Evolutionary conservation across 306 rosid genomes (phyloP).

Genomic region (Vigna hirtella): DNA sequence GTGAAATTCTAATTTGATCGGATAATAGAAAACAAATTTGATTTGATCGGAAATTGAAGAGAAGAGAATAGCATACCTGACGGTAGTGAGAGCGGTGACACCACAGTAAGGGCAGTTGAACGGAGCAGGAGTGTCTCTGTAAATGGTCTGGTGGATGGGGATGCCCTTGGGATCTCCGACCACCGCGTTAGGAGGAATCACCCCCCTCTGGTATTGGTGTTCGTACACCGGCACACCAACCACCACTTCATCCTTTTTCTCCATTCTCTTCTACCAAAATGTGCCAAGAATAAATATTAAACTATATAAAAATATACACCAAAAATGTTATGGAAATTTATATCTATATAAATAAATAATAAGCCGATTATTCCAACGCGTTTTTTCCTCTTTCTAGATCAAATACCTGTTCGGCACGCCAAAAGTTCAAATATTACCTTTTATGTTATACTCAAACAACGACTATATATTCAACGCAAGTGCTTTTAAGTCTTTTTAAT

Average conservation of each 20-base stretch:
- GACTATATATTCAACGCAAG: too few relatives aligned
- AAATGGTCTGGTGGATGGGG: constrained; percentile 83
- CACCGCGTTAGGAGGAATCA: constrained; percentile 71
- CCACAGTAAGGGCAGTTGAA: constrained; percentile 75
- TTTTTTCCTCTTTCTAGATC: neutral
- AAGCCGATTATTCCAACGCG: neutral
- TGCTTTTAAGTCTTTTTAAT: too few relatives aligned
- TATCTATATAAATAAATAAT: too few relatives aligned
- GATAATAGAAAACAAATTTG: neutral
- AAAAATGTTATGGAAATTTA: too few relatives aligned
- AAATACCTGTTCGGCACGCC: neutral
- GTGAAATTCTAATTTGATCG: neutral
- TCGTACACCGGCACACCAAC: constrained; percentile 69
- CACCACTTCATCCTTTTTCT: constrained; percentile 51
- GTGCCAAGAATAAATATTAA: too few relatives aligned
- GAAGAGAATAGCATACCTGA: constrained; percentile 45
- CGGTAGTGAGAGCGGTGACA: constrained; percentile 54
- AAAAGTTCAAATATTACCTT: too few relatives aligned
- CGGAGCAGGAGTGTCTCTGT: constrained; percentile 91
- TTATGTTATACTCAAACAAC: too few relatives aligned
- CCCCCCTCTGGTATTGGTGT: constrained; percentile 66
- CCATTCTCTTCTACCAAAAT: constrained; percentile 38
- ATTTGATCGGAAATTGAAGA: neutral
- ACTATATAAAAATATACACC: too few relatives aligned
- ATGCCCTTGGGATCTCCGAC: constrained; percentile 75